Conservation (phyloP, 805 yeast species). For the Phaffomyces antillensis region DNA sequence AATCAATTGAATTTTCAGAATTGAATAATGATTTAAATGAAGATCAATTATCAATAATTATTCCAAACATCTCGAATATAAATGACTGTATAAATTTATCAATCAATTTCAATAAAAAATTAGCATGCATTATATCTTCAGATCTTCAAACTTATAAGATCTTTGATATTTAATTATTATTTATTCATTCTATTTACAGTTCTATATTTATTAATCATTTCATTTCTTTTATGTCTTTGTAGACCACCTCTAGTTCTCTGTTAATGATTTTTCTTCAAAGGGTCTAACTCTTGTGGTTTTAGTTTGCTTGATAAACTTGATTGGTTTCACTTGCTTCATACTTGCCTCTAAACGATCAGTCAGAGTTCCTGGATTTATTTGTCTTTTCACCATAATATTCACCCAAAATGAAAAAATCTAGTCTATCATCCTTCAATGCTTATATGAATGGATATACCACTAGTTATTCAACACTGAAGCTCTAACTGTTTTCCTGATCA, state of each 20-base stretch:
- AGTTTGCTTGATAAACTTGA: too few species aligned
- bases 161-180: neutral
- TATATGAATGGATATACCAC: constrained; percentile 10
- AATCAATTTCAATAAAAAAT: constrained; percentile 20
- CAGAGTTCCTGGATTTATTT: too few species aligned
- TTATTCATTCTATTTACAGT: neutral
- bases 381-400: too few species aligned
- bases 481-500: too few species aligned
- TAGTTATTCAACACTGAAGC: too few species aligned
- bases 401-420: too few species aligned
- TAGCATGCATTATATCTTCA: constrained; percentile 33
- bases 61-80: neutral
- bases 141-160: constrained; percentile 18
- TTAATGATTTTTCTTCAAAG: too few species aligned
- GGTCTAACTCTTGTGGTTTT: too few species aligned
- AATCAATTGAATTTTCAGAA: neutral
- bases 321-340: too few species aligned
- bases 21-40: neutral
- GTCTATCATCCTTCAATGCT: neutral
- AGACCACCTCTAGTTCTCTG: too few species aligned
- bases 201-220: neutral
- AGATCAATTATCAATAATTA: neutral
- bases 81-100: constrained; percentile 22
- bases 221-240: neutral
- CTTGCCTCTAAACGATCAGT: too few species aligned